Evolutionary conservation across 2,329 filamentous ascomycete genomes (phyloP).

Genomic region (Aaosphaeria pasadenensis): DNA sequence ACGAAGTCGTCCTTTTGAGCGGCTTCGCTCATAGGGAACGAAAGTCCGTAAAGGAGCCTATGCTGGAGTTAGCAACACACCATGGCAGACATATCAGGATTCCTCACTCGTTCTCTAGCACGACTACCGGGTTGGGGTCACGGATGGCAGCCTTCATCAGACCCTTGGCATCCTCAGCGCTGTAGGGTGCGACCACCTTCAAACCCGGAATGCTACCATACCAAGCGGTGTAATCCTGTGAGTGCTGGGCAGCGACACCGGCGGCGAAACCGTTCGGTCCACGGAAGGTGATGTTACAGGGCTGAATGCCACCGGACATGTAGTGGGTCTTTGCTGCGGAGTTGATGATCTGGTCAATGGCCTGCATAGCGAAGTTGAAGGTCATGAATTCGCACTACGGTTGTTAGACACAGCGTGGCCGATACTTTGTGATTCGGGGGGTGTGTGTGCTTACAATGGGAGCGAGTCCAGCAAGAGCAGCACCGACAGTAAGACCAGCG

Average conservation of each 20-base stretch:
- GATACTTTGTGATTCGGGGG: background rate
- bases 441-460: constrained; percentile 67
- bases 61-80: constrained; percentile 25
- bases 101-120: constrained; percentile 51
- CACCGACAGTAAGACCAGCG: constrained; percentile 87
- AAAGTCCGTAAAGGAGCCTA: constrained; percentile 80
- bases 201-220: constrained; percentile 97
- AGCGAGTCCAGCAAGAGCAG: constrained; percentile 89
- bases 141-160: constrained; percentile 96
- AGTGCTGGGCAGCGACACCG: constrained; percentile 96
- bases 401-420: background rate
- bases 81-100: background rate
- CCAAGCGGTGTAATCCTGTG: constrained; percentile 98
- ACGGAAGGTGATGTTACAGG: constrained; percentile 99
- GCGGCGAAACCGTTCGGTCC: constrained; percentile 97
- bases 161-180: constrained; percentile 96
- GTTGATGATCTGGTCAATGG: constrained; percentile 99
- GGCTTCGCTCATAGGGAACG: constrained; percentile 96
- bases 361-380: constrained; percentile 99
- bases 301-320: constrained; percentile 99
- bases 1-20: constrained; percentile 97
- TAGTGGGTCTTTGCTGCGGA: constrained; percentile 98
- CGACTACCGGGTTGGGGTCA: constrained; percentile 94
- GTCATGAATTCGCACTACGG: constrained; percentile 98
- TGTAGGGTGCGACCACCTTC: constrained; percentile 96